Percentiles rank a stretch among this genome's conserved stretches.
phyloP scores from a whole-genome alignment of 495 filamentous ascomycete genomes.

The Penicillium cinerascens region DNA sequence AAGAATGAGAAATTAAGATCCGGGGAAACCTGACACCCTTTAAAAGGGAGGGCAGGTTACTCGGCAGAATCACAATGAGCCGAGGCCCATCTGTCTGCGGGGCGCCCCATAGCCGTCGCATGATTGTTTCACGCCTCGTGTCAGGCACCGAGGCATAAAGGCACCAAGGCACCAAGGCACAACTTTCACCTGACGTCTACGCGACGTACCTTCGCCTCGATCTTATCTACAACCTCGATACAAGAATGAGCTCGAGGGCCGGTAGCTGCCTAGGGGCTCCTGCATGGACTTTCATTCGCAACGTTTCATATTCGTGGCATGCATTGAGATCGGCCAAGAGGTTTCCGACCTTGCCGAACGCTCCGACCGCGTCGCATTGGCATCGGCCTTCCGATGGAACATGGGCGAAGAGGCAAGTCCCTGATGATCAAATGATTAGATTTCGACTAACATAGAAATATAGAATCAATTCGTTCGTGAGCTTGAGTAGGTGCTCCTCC shows the following conservation, averaged over 20 bases:
- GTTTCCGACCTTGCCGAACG: conserved; percentile 6
- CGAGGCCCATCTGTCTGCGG: background rate
- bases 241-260: conserved; percentile 13
- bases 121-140: background rate
- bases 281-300: background rate
- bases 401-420: conserved; percentile 10
- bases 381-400: conserved; percentile 6
- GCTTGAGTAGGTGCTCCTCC: conserved; percentile 16
- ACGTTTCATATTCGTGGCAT: background rate
- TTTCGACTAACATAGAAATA: conserved; percentile 1
- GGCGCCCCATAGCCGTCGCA: background rate
- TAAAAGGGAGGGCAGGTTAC: conserved; percentile 12
- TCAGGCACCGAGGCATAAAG: background rate
- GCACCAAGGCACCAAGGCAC: conserved; percentile 7
- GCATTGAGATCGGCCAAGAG: conserved; percentile 7
- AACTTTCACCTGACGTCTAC: conserved; percentile 12
- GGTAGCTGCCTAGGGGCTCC: background rate
- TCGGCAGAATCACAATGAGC: background rate
- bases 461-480: conserved; percentile 2
- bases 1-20: conserved; percentile 13
- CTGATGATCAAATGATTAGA: background rate
- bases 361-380: conserved; percentile 5
- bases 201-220: background rate
- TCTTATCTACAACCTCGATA: background rate
- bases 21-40: conserved; percentile 19